Conservation (phyloP, 2,329 filamentous ascomycete species). For the Apiospora saccharicola region DNA sequence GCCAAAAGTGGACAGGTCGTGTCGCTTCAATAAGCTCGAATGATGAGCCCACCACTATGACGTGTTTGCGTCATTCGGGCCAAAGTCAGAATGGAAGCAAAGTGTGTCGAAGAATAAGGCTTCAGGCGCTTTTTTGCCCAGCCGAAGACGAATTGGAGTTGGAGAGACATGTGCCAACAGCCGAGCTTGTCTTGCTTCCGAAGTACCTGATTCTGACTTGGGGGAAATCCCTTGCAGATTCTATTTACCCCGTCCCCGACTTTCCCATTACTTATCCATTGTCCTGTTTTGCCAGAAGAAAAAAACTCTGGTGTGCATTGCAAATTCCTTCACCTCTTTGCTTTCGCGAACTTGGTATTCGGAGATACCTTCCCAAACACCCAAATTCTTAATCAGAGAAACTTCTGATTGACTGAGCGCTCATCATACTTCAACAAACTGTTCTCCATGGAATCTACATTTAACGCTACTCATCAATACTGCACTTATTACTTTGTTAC, state of each 20-base stretch:
- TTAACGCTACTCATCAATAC: background rate
- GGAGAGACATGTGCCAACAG: slow-evolving; percentile 16
- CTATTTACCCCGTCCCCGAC: slow-evolving; percentile 6
- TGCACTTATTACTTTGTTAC: slow-evolving; percentile 5
- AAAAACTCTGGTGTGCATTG: slow-evolving; percentile 17
- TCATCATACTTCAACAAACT: background rate
- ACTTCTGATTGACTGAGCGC: background rate
- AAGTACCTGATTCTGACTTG: slow-evolving; percentile 9
- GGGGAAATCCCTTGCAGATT: slow-evolving; percentile 2
- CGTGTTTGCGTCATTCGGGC: slow-evolving; percentile 18
- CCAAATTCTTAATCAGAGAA: background rate
- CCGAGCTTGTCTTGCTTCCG: slow-evolving; percentile 12
- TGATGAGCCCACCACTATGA: slow-evolving; percentile 12
- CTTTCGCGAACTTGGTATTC: background rate
- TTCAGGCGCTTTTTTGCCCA: background rate
- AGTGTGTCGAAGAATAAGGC: slow-evolving; percentile 4
- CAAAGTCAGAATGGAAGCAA: slow-evolving; percentile 4
- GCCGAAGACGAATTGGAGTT: slow-evolving; percentile 5
- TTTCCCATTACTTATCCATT: background rate
- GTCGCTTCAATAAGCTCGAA: slow-evolving; percentile 7
- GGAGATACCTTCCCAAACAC: background rate
- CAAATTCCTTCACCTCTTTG: slow-evolving; percentile 13
- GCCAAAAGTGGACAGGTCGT: background rate
- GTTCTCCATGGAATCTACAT: slow-evolving; percentile 19
- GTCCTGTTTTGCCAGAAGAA: slow-evolving; percentile 6